A percentile compares a stretch with the other conserved stretches of the same genome.
Evolutionary conservation across 2,329 filamentous ascomycete genomes (phyloP).

Genomic region (Hypoxylon sp.): DNA sequence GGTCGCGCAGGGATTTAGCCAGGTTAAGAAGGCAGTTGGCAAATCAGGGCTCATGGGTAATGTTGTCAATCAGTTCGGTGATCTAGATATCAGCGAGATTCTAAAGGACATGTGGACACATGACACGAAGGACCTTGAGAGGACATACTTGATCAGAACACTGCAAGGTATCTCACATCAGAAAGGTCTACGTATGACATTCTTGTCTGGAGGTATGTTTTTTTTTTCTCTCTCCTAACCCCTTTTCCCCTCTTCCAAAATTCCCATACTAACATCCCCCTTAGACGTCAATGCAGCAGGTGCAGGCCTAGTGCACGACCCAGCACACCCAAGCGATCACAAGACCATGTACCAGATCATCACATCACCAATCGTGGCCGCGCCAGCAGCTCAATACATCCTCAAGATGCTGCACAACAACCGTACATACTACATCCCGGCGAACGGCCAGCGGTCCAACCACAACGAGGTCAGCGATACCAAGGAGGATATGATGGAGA

Average conservation of each 20-base stretch:
- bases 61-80: slow-evolving; percentile 95
- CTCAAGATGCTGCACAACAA: slow-evolving; percentile 96
- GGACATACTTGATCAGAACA: slow-evolving; percentile 96
- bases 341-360: slow-evolving; percentile 99
- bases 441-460: slow-evolving; percentile 84
- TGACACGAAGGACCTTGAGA: slow-evolving; percentile 95
- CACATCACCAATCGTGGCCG: slow-evolving; percentile 90
- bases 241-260: slow-evolving; percentile 24
- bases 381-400: slow-evolving; percentile 86
- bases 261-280: slow-evolving; percentile 34
- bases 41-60: slow-evolving; percentile 97
- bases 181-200: slow-evolving; percentile 96
- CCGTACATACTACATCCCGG: slow-evolving; percentile 90
- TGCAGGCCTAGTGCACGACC: slow-evolving; percentile 94
- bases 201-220: slow-evolving; percentile 84
- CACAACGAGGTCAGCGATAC: slow-evolving; percentile 83
- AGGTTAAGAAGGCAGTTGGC: slow-evolving; percentile 96
- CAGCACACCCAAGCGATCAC: slow-evolving; percentile 89
- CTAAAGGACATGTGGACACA: slow-evolving; percentile 98
- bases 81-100: slow-evolving; percentile 94
- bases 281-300: slow-evolving; percentile 89
- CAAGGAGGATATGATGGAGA: slow-evolving; percentile 99
- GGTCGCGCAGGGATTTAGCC: slow-evolving; percentile 91
- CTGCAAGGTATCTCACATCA: slow-evolving; percentile 95
- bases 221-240: background rate